These are phyloP conservation scores for Bruguiera gymnorhiza DNA, from an alignment of 345 rosid species.

Conservation along the genomic window DNA sequence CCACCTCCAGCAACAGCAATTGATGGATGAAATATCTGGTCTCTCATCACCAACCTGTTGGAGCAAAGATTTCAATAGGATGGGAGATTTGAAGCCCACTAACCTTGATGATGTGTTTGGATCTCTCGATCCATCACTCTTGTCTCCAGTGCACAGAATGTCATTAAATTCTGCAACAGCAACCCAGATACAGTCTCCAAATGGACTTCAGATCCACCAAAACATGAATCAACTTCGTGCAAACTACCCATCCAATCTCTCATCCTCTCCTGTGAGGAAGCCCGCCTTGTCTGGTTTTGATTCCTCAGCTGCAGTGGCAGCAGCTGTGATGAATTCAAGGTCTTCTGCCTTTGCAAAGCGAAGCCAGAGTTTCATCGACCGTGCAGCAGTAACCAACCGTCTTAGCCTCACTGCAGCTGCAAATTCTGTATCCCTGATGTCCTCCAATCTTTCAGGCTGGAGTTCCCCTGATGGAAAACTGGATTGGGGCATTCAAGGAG, in stretches of 20 bases:
- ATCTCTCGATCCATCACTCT: constrained; percentile 51
- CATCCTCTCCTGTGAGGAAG: constrained; percentile 58
- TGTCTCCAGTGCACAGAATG: constrained; percentile 53
- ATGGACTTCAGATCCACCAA: constrained; percentile 58
- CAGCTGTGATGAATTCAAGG: constrained; percentile 89
- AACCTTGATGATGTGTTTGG: constrained; percentile 66
- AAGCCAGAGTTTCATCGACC: constrained; percentile 84
- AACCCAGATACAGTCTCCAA: constrained; percentile 64
- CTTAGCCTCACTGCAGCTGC: constrained; percentile 44
- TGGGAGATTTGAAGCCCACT: constrained; percentile 47
- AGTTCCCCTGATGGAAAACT: constrained; percentile 74
- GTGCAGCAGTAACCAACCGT: constrained; percentile 37
- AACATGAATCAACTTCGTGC: constrained; percentile 65
- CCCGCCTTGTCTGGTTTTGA: constrained; percentile 58
- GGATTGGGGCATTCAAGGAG: constrained; percentile 88
- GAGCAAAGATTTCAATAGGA: constrained; percentile 42
- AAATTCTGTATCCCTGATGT: constrained; percentile 40
- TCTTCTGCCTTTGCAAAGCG: constrained; percentile 77
- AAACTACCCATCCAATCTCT: constrained; percentile 46
- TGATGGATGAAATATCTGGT: constrained; percentile 61
- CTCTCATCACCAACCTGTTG: constrained; percentile 59
- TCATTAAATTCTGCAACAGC: constrained; percentile 39
- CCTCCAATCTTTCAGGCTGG: constrained; percentile 67
- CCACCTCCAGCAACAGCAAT: constrained; percentile 40
- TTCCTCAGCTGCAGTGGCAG: constrained; percentile 86